Percentiles rank a stretch among this genome's conserved stretches.
Conservation (phyloP, 495 filamentous ascomycete genomes). For the Aspergillus steynii region DNA sequence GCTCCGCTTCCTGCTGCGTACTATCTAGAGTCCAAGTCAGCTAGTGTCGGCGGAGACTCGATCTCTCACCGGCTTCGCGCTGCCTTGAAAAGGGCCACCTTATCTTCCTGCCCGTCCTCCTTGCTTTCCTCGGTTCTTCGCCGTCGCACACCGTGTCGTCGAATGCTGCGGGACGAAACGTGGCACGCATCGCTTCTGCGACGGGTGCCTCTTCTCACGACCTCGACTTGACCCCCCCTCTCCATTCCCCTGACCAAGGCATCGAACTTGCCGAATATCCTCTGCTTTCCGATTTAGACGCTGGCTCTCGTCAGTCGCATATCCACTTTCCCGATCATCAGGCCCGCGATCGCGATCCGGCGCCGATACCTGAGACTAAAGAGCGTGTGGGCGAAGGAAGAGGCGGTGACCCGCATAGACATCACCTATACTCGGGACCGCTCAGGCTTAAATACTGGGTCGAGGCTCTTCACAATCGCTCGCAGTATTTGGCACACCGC, state of each 20-base stretch:
- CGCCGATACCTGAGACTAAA: not conserved
- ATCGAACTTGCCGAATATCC: slow-evolving; percentile 43
- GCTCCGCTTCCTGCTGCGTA: not conserved
- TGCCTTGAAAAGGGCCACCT: not conserved
- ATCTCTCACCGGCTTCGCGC: not conserved
- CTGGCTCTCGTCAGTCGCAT: slow-evolving; percentile 8
- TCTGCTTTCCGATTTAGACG: slow-evolving; percentile 17
- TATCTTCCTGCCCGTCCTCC: not conserved
- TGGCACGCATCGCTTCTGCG: slow-evolving; percentile 33
- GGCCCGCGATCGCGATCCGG: not conserved
- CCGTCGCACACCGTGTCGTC: slow-evolving; percentile 26
- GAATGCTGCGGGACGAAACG: slow-evolving; percentile 26
- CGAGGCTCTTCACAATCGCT: slow-evolving; percentile 36
- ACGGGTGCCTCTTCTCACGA: slow-evolving; percentile 27
- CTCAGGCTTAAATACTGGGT: slow-evolving; percentile 38
- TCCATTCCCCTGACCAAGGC: slow-evolving; percentile 14
- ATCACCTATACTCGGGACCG: not conserved
- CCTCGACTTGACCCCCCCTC: slow-evolving; percentile 27
- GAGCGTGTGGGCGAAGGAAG: slow-evolving; percentile 1
- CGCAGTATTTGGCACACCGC: slow-evolving; percentile 22
- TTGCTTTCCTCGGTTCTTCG: slow-evolving; percentile 1
- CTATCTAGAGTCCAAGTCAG: not conserved
- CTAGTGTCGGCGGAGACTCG: not conserved
- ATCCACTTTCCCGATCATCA: slow-evolving; percentile 1
- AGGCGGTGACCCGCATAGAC: not conserved